phyloP scores from a whole-genome alignment of 345 rosid genomes.

The Aquilaria malaccensis region DNA sequence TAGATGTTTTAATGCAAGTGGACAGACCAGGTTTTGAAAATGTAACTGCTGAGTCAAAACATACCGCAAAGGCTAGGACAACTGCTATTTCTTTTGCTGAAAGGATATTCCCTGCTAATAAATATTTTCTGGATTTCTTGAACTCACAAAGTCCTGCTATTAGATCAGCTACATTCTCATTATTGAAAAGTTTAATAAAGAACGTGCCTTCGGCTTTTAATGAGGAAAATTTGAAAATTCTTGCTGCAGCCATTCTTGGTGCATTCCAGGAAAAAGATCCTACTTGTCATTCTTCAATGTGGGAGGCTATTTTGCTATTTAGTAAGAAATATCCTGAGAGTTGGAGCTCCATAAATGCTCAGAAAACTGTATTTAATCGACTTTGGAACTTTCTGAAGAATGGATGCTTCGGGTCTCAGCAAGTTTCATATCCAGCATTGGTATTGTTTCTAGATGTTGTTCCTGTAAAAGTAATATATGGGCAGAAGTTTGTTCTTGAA shows the following conservation, averaged over 20 bases:
- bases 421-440: constrained; percentile 85
- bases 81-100: constrained; percentile 67
- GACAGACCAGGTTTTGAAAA: constrained; percentile 59
- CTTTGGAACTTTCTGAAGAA: constrained; percentile 78
- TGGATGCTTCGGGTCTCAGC: constrained; percentile 89
- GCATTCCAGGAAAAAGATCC: constrained; percentile 86
- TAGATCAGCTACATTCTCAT: constrained; percentile 75
- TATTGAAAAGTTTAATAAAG: constrained; percentile 60
- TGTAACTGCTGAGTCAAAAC: constrained; percentile 46
- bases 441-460: constrained; percentile 59
- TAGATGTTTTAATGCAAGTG: constrained; percentile 58
- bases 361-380: constrained; percentile 51
- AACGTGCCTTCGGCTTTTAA: constrained; percentile 59
- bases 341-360: constrained; percentile 60
- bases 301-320: constrained; percentile 80
- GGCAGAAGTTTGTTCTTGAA: constrained; percentile 62
- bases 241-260: constrained; percentile 73
- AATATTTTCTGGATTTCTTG: constrained; percentile 67
- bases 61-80: constrained; percentile 66
- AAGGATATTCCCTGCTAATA: constrained; percentile 62
- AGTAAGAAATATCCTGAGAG: constrained; percentile 71
- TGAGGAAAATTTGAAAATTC: constrained; percentile 52
- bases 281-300: constrained; percentile 80
- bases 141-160: constrained; percentile 64
- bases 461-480: constrained; percentile 51